Percentiles rank a stretch among this genome's conserved stretches.
These are phyloP conservation scores for Dendrothele bispora DNA, from an alignment of 768 basidiomycete species.

Conservation along the genomic window DNA sequence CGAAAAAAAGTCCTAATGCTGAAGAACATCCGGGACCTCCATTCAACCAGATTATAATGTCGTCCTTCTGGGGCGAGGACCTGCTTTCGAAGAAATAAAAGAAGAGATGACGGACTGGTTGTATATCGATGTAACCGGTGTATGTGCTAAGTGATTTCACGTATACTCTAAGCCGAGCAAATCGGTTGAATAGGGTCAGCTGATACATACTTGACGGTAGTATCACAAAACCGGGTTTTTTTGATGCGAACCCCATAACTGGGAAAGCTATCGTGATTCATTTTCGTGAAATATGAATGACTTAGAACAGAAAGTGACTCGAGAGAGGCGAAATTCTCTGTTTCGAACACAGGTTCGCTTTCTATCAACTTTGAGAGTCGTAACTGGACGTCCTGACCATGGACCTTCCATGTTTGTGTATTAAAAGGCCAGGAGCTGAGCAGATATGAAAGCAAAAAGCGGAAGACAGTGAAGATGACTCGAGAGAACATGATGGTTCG, in stretches of 20 bases:
- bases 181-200: not conserved
- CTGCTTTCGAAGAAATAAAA: slow-evolving; percentile 57
- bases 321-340: too few relatives aligned
- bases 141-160: slow-evolving; percentile 26
- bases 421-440: too few relatives aligned
- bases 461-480: too few relatives aligned
- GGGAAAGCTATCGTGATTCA: not conserved
- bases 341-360: not conserved
- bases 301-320: not conserved
- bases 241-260: not conserved
- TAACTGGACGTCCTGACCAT: not conserved
- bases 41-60: slow-evolving; percentile 44
- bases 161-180: not conserved
- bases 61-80: slow-evolving; percentile 35
- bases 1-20: slow-evolving; percentile 51
- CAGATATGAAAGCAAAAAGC: too few relatives aligned
- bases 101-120: slow-evolving; percentile 40
- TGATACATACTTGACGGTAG: not conserved
- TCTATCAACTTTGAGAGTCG: not conserved
- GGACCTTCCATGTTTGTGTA: too few relatives aligned
- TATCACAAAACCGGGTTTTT: not conserved
- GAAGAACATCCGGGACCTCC: slow-evolving; percentile 37
- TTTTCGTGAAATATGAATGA: not conserved
- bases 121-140: slow-evolving; percentile 43
- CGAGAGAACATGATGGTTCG: too few relatives aligned